Conservation (phyloP, 2,329 filamentous ascomycete genomes). For the Fusarium praegraminearum region DNA sequence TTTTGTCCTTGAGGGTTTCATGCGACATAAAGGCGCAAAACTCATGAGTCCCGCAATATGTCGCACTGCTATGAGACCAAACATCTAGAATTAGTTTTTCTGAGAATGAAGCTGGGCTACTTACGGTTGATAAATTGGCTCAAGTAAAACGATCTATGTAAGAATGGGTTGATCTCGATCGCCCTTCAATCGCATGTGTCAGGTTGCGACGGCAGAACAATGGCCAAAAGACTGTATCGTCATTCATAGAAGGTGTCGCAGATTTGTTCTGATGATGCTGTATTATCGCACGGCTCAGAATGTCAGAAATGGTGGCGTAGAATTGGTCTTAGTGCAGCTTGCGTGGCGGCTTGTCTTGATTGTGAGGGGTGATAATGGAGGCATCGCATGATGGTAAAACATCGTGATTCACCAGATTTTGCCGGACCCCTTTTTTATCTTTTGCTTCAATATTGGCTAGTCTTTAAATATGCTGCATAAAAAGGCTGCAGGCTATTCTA, state of each 20-base stretch:
- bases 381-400: constrained; percentile 36
- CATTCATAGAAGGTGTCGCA: constrained; percentile 7
- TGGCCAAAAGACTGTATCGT: constrained; percentile 8
- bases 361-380: constrained; percentile 40
- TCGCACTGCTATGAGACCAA: constrained; percentile 20
- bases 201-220: background rate
- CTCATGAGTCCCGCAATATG: constrained; percentile 7
- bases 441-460: background rate
- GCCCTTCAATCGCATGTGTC: background rate
- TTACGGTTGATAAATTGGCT: background rate
- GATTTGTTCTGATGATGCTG: constrained; percentile 30
- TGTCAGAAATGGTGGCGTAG: constrained; percentile 46
- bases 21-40: constrained; percentile 26
- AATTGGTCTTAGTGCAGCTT: constrained; percentile 47
- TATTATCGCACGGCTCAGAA: constrained; percentile 22
- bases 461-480: background rate
- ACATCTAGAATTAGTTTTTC: constrained; percentile 11
- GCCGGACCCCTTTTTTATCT: background rate
- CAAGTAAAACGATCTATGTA: background rate
- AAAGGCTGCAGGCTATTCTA: too few relatives aligned
- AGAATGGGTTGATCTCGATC: constrained; percentile 1
- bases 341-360: constrained; percentile 45
- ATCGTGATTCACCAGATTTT: constrained; percentile 5
- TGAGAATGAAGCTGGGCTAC: constrained; percentile 4
- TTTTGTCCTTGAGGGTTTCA: constrained; percentile 13